These are phyloP conservation scores for Neurospora discreta DNA, from an alignment of 495 filamentous ascomycete species.

Conservation along the genomic window DNA sequence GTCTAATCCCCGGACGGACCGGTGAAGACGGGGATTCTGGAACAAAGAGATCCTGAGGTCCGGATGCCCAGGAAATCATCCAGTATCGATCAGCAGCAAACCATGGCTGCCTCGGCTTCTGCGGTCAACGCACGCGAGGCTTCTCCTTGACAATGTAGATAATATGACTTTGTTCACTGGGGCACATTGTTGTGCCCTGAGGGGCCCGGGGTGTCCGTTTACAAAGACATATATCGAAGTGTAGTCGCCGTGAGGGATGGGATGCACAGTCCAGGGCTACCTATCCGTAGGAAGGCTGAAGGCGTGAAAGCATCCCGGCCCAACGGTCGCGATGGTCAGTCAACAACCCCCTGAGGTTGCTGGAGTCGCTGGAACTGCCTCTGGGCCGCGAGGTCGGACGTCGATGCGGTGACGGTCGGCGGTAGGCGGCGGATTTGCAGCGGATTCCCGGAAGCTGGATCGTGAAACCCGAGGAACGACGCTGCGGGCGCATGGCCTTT, in stretches of 20 bases:
- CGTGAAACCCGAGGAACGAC: not conserved
- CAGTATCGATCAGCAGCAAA: not conserved
- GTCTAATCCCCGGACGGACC: not conserved
- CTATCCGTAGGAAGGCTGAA: not conserved
- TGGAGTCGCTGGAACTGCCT: not conserved
- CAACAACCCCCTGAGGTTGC: not conserved
- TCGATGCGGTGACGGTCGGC: not conserved
- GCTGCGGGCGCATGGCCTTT: not conserved
- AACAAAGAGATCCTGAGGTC: not conserved
- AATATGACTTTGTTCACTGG: not conserved
- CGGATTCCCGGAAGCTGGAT: not conserved
- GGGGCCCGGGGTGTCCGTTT: not conserved
- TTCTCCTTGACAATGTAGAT: not conserved
- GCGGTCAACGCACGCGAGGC: not conserved
- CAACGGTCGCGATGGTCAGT: not conserved
- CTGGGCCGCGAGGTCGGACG: not conserved
- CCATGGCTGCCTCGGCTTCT: not conserved
- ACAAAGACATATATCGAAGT: not conserved
- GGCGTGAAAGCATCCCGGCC: not conserved
- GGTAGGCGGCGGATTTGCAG: not conserved
- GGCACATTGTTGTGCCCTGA: not conserved
- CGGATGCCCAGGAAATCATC: not conserved
- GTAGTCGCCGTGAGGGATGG: not conserved
- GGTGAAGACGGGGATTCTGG: not conserved
- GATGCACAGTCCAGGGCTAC: not conserved